Percentiles rank a stretch among this genome's conserved stretches.
Conservation (phyloP, 2,329 filamentous ascomycete genomes). For the Seiridium cupressi region DNA sequence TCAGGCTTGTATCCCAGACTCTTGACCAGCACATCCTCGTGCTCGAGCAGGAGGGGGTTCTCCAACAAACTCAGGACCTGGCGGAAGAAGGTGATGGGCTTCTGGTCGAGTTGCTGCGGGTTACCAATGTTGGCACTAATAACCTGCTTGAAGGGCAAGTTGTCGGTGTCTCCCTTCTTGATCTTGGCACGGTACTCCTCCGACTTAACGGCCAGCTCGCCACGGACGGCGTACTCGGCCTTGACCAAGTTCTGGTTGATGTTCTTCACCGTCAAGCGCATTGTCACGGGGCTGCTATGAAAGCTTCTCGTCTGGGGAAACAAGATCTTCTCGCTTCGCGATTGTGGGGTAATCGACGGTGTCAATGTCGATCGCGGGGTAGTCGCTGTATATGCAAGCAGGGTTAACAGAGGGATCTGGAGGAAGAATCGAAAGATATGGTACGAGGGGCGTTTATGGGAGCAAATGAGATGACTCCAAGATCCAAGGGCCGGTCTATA, state of each 20-base stretch:
- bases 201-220: conserved; percentile 89
- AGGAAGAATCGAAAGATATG: background rate
- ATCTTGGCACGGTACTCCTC: conserved; percentile 84
- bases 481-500: background rate
- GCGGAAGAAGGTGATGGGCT: conserved; percentile 98
- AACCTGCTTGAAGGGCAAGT: conserved; percentile 82
- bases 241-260: conserved; percentile 88
- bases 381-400: background rate
- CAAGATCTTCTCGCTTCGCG: background rate
- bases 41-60: conserved; percentile 81
- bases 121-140: conserved; percentile 99
- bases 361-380: conserved; percentile 2
- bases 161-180: conserved; percentile 50
- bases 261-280: conserved; percentile 70
- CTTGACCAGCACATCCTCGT: conserved; percentile 74
- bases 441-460: background rate
- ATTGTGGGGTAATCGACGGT: conserved; percentile 3
- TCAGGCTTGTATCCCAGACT: conserved; percentile 85
- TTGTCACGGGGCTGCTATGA: conserved; percentile 11
- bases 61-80: conserved; percentile 92
- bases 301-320: background rate
- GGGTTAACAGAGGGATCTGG: background rate
- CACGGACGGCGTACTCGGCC: conserved; percentile 94
- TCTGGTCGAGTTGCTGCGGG: conserved; percentile 97
- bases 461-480: background rate